A percentile compares a stretch with the other conserved stretches of the same genome.
phyloP scores from a whole-genome alignment of 2,329 filamentous ascomycete species.

The Leptographium radiaticola region DNA sequence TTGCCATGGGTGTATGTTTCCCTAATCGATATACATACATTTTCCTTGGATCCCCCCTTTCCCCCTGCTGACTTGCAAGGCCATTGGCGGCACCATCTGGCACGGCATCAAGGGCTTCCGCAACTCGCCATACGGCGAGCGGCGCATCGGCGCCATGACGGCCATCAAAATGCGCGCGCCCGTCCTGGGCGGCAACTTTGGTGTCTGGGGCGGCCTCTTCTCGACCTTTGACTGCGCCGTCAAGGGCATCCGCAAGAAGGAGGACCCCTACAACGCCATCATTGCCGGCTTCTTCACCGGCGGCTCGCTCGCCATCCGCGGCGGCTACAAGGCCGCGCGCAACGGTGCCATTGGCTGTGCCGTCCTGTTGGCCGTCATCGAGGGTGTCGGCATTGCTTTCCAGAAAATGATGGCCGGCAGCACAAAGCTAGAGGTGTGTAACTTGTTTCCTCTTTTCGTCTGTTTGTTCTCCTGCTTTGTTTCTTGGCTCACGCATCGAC shows the following conservation, averaged over 20 bases:
- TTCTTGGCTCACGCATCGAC: background rate
- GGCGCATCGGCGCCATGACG: conserved; percentile 88
- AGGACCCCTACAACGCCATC: conserved; percentile 96
- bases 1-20: conserved; percentile 15
- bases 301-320: conserved; percentile 80
- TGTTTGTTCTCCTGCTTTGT: background rate
- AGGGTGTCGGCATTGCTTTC: conserved; percentile 93
- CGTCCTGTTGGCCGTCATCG: conserved; percentile 86
- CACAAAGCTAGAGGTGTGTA: conserved; percentile 61
- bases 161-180: conserved; percentile 96
- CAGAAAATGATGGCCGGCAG: conserved; percentile 86
- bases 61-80: conserved; percentile 26
- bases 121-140: conserved; percentile 83
- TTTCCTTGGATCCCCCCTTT: background rate
- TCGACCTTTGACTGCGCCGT: conserved; percentile 93
- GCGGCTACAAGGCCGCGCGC: conserved; percentile 79
- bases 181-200: conserved; percentile 94
- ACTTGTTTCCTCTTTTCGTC: background rate
- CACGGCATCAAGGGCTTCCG: conserved; percentile 93
- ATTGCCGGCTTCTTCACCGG: conserved; percentile 96
- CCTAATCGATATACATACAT: background rate
- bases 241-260: conserved; percentile 89
- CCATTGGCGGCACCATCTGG: conserved; percentile 76
- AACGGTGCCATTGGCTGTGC: conserved; percentile 96
- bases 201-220: conserved; percentile 94